Base-by-base conservation (phyloP, 768 basidiomycete genomes). In the Suillus placidus region DNA sequence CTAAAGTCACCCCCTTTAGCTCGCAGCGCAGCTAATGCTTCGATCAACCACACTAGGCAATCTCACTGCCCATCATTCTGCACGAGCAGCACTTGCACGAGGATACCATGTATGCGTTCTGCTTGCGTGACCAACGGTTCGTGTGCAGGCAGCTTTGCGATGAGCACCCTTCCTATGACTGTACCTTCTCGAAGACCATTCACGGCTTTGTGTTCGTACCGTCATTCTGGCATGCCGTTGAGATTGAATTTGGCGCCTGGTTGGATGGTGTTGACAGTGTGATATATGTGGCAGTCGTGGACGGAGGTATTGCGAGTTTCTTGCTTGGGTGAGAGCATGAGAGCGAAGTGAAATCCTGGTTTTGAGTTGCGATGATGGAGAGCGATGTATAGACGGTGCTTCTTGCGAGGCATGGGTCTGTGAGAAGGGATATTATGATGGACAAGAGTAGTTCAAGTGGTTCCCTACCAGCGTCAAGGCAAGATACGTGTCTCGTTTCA, bases 211-310 rank as follows among this genome's bases (percentile, higher is more conserved):
- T 32, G 30, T 54, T 54, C 52, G 9, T 54, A 54, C 4, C 18
- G 30, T 30, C 52, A 54, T 54, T 54, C 52, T 54, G 52, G 30
- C 52, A 54, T 54, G 52, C 52, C 52, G 10, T 54, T 54, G 52
- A 54, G 52, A 32, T 54, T 54, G 52, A 54, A 54, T 54, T 32
- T 54, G 18, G 32, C 52, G 18, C 18, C 52, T 54, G 30, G 32
- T 32, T 54, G 30, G 7, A 54, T 54, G 18, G 52, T 32, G 30
- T 52, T 52, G 26, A 52, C 8, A 7, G 51, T 30, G 14, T 52
- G 26, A 26, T 52, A 52, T 0, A 52, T 52, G 7, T 52, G 26
- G 26, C 14, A 30, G 51, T 52, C 51, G 26, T 52, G 51, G 51
- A 52, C 16, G 7, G 51, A 51, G 26, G 49, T 16, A 14, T 51